Evolutionary conservation across 2,329 filamentous ascomycete genomes (phyloP).

Genomic region (Phialemoniopsis sp.): DNA sequence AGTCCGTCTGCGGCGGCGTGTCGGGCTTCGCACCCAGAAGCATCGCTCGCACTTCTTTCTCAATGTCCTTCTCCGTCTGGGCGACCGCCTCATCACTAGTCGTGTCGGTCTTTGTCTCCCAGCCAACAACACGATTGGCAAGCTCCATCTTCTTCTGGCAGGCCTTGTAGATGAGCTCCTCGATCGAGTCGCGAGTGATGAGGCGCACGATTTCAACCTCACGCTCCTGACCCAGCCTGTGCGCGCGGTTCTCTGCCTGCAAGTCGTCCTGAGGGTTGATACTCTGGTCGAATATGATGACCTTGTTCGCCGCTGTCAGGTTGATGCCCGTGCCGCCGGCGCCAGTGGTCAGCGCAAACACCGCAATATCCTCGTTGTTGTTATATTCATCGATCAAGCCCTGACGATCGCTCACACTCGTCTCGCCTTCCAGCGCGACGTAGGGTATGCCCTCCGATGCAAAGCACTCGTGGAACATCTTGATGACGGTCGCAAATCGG

Average conservation of each 20-base stretch:
- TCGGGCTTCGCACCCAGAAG: conserved; percentile 15
- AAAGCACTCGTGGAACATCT: conserved; percentile 82
- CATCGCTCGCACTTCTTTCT: conserved; percentile 40
- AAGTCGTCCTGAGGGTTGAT: conserved; percentile 98
- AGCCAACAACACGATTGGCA: conserved; percentile 57
- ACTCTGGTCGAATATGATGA: conserved; percentile 94
- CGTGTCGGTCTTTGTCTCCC: conserved; percentile 10
- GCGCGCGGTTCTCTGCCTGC: conserved; percentile 96
- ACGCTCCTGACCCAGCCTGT: conserved; percentile 86
- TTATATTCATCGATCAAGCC: conserved; percentile 86
- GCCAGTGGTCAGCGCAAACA: conserved; percentile 90
- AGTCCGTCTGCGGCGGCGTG: too few species aligned
- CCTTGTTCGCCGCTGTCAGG: conserved; percentile 91
- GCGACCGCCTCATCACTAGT: conserved; percentile 16
- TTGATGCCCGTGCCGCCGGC: conserved; percentile 98
- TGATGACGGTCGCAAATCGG: conserved; percentile 87
- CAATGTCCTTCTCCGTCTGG: conserved; percentile 25
- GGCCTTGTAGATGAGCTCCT: conserved; percentile 88
- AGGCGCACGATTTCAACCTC: conserved; percentile 89
- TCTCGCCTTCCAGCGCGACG: conserved; percentile 82
- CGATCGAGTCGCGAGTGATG: conserved; percentile 77
- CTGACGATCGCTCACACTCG: conserved; percentile 78
- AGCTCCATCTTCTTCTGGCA: conserved; percentile 91
- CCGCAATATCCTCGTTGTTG: conserved; percentile 69
- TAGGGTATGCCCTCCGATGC: conserved; percentile 69